Evolutionary conservation across 2,329 filamentous ascomycete species (phyloP), one percentile per base, ranked within the genome.

Genomic region (Teratosphaeria gauchensis): DNA sequence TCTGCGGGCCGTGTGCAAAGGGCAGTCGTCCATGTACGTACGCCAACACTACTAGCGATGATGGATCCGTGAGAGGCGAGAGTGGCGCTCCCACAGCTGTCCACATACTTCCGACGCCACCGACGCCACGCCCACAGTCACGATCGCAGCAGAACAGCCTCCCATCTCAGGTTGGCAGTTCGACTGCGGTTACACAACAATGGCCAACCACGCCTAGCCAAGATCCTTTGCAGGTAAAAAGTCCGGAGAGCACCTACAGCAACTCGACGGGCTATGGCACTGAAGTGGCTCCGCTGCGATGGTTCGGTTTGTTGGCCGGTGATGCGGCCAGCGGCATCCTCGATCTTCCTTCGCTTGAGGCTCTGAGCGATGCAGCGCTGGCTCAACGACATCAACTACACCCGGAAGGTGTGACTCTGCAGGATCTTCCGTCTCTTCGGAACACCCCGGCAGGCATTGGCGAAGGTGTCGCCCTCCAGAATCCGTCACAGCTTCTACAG

Each of bases 241-340:
- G 66, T 54, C 67, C 67, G 7, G 64, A 66, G 48, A 69, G 67
- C 55, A 66, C 38, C 53, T 66, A 65, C 48, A 66, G 66, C 54
- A 64, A 61, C 51, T 69, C 64, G 7, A 67, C 66, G n/a, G 64
- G 61, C 6, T 68, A 68, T 55, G 67, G 66, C 16, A 63, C 73
- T 14, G 74, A 77, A 52, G 71, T 74, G 14, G 77, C 76, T n/a
- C 76, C 77, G 4, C 65, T 78, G 55, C 74, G 76, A 61, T 80
- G 77, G 75, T 79, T 79, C 61, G 77, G 78, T 54, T 66, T 80
- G 4, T 69, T 78, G 57, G 76, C 76, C 51, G 74, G 75, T 53
- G 76, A 78, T 63, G 75, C 75, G 5, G 69, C 72, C 38, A 71
- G 71, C 14, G 61, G 58, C 14, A 59, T 61, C 14, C 58, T 65